phyloP scores from a whole-genome alignment of 2,329 filamentous ascomycete species.

The Fonsecaea pedrosoi region DNA sequence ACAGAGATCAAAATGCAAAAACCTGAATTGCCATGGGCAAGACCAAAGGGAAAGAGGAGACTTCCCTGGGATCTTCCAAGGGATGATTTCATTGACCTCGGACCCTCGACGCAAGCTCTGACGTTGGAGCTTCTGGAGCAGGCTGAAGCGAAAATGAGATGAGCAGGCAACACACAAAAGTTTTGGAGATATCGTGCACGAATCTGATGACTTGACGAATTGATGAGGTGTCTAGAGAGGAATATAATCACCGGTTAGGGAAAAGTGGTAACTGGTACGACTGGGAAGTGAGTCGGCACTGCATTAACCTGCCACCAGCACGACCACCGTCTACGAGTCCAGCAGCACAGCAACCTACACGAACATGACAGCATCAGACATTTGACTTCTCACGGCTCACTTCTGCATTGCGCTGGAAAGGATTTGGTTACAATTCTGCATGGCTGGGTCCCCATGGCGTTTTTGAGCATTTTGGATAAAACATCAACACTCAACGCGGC shows the following conservation, averaged over 20 bases:
- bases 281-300: not conserved
- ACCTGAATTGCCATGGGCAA: not conserved
- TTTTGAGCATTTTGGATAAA: not conserved
- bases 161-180: not conserved
- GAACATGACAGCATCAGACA: not conserved
- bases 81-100: conserved; percentile 29
- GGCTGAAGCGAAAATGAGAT: conserved; percentile 27
- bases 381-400: not conserved
- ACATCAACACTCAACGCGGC: not conserved
- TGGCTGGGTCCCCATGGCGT: not conserved
- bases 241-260: not conserved
- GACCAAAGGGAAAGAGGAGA: not conserved
- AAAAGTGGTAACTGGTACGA: not conserved
- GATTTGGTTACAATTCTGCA: not conserved
- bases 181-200: not conserved
- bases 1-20: not conserved
- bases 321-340: not conserved
- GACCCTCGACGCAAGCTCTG: conserved; percentile 34
- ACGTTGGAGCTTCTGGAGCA: conserved; percentile 30
- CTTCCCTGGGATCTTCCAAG: conserved; percentile 20
- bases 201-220: not conserved
- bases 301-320: not conserved
- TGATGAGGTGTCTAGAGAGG: not conserved
- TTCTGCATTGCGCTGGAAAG: not conserved
- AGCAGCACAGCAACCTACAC: not conserved